Evolutionary conservation across 2,329 filamentous ascomycete genomes (phyloP), one percentile per base, ranked within the genome.

Genomic region (Cladophialophora psammophila): DNA sequence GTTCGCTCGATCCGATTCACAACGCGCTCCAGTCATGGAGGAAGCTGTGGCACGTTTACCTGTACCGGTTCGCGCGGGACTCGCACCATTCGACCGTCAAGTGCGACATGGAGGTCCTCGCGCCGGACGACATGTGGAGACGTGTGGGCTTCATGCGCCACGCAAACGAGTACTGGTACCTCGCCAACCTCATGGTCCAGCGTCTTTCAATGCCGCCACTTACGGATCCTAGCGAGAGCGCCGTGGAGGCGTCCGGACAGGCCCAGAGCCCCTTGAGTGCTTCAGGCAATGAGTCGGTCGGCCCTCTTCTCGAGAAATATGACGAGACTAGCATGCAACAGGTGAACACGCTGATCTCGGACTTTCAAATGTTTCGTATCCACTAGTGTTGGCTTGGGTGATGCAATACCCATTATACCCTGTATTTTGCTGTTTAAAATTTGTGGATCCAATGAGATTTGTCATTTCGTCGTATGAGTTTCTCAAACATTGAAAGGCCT

Each of bases 271-370:
- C 34, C n/a, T 13, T 62, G 18, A 50, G 45, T 50, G 45, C 45
- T 36, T 32, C 59, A 5, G 59, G 31, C 35, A 64, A 63, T 7
- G 60, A 71, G 38, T 65, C 71, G 1, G 64, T 67, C 31, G 74
- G 77, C 57, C 75, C 76, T 7, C 76, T 79, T 18, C 65, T 79
- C 35, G 71, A 74, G 40, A 73, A 78, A 65, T 80, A 78, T 67
- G 78, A 80, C 63, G 77, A 80, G 63, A 80, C 78, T 0, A 79
- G 78, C 64, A 79, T 80, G 78, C 74, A 75, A 5, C 78, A 80
- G 63, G 74, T 80, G 10, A 80, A 80, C 61, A 75, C 78, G 48
- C 66, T 79, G n/a, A 80, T 80, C 26, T 73, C 73, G 50, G 75
- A 74, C 1, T 79, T 79, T 60, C 74, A 77, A 54, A 75, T 26